Evolutionary conservation across 345 rosid genomes (phyloP).

Genomic region (Anacardium occidentale): DNA sequence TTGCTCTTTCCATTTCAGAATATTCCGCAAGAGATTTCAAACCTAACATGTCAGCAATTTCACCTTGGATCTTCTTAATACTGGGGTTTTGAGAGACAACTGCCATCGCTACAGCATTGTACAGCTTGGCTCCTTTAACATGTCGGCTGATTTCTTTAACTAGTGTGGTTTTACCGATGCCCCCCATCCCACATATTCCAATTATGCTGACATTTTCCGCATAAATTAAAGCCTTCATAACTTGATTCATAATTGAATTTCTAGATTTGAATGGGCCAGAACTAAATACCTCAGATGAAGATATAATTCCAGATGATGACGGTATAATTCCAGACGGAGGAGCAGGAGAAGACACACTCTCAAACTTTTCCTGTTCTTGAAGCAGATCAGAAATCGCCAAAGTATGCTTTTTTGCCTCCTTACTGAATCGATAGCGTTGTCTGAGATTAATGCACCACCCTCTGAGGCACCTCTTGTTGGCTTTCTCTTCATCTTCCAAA

Average conservation of each 20-base stretch:
- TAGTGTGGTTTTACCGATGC: constrained; percentile 13
- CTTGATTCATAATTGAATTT: background rate
- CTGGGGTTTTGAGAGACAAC: background rate
- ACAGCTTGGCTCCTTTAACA: background rate
- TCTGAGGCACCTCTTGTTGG: too few relatives aligned
- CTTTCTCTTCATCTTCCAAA: too few relatives aligned
- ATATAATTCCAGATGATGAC: background rate
- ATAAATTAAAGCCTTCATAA: background rate
- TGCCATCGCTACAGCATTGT: constrained; percentile 10
- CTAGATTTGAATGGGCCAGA: background rate
- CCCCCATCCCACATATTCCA: constrained; percentile 23
- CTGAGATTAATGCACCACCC: too few relatives aligned
- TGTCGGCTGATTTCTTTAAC: constrained; percentile 6
- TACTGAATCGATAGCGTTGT: too few relatives aligned
- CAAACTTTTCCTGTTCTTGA: background rate
- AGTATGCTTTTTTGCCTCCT: background rate
- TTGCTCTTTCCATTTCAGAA: background rate
- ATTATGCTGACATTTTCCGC: background rate
- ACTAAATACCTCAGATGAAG: background rate
- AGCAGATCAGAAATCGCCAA: background rate
- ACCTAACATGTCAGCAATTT: constrained; percentile 12
- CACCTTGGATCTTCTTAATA: constrained; percentile 14
- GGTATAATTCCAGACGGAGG: background rate
- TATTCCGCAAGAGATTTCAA: background rate
- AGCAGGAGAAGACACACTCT: background rate